Evolutionary conservation across 108 stramenopile genomes (phyloP), one percentile per base, ranked within the genome.

Genomic region (Thalassiosira profunda): DNA sequence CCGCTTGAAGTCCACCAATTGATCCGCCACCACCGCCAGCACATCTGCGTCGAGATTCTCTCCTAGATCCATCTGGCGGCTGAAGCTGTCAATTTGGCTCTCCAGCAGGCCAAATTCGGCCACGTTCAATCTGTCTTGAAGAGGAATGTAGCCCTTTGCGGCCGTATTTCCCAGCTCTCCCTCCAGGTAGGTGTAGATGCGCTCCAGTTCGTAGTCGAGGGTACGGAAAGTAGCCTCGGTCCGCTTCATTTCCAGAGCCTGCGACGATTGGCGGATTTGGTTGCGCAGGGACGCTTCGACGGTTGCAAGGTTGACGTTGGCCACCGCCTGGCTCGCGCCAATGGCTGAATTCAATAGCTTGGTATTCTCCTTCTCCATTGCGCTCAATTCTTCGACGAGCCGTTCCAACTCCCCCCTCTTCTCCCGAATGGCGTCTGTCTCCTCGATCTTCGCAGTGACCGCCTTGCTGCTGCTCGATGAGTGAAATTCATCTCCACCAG

Each of bases 31-130:
- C 8, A 96, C 91, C 15, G 84, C 70, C 20, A 96, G 71, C 10
- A 96, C 86, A 58, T 93, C 92, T 3, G 70, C 74, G 67, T 96
- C 95, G 15, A 93, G 42, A 23, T 23, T 70, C 26, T 81, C 82
- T 3, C 85, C 88, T 18, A 72, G 51, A 29, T 85, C 80, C 28
- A 92, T 60, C 49, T 92, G 86, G 15, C 72, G 76, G 53, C 80
- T 79, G 63, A 93, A 86, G 65, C 76, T 86, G 4, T 82, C 87
- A 28, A 98, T 60, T 72, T 98, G 98, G 8, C 89, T 84, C 57
- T 97, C 98, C 8, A 98, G 67, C 25, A 98, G 79, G 23, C 96
- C 97, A 70, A 97, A 97, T 66, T 98, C 98, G 18, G 98, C 98
- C 35, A 98, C 97, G 35, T 96, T 93, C 34, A 96, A 70, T 55